Conservation (phyloP, 805 yeast species). For the Blastobotrys mokoenaii region DNA sequence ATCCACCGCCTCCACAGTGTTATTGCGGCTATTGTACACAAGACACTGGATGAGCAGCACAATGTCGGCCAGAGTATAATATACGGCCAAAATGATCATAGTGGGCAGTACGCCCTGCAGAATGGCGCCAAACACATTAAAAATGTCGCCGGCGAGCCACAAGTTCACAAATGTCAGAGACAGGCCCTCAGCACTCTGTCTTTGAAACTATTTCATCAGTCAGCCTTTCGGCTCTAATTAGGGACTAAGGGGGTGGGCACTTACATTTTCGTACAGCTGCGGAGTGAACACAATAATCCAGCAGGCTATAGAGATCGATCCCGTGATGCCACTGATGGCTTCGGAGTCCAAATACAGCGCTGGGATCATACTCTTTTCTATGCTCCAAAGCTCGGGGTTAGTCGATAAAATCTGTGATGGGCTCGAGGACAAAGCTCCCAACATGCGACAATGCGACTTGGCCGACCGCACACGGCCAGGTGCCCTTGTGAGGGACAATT, state of each 20-base stretch:
- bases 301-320: slow-evolving; percentile 88
- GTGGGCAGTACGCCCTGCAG: slow-evolving; percentile 89
- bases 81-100: slow-evolving; percentile 85
- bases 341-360: slow-evolving; percentile 11
- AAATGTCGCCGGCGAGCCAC: slow-evolving; percentile 92
- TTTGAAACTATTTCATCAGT: slow-evolving; percentile 36
- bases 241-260: slow-evolving; percentile 6
- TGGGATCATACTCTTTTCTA: slow-evolving; percentile 10
- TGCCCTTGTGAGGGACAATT: too few species aligned
- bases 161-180: slow-evolving; percentile 77
- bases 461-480: too few species aligned
- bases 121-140: slow-evolving; percentile 85
- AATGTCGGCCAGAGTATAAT: slow-evolving; percentile 86
- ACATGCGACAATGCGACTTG: too few species aligned
- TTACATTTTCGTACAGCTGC: slow-evolving; percentile 78
- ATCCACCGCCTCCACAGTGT: slow-evolving; percentile 38
- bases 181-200: slow-evolving; percentile 85
- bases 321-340: slow-evolving; percentile 70
- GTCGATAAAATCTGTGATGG: neutral
- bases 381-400: neutral
- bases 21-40: slow-evolving; percentile 57
- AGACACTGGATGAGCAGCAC: slow-evolving; percentile 78
- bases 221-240: slow-evolving; percentile 10
- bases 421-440: too few species aligned
- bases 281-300: slow-evolving; percentile 98